Evolutionary conservation across 306 rosid genomes (phyloP), one percentile per base, ranked within the genome.

Genomic region (cucumber (Cucumis sativus)): DNA sequence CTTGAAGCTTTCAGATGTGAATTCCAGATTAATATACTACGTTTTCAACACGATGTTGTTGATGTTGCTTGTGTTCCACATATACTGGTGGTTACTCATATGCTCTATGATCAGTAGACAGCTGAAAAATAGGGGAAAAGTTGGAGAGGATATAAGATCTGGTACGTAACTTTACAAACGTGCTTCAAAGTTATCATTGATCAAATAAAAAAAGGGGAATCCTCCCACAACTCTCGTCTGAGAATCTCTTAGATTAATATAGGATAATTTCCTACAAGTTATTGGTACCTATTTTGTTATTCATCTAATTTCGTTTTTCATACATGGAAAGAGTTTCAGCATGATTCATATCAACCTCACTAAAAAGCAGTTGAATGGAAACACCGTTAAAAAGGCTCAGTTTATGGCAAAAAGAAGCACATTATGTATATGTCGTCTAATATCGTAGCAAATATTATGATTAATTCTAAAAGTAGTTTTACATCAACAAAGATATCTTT

Each of bases 21-120:
- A 56, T 77, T 69, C 74, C 82, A 86, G 12, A 80, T 77, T 77
- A 0, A 82, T 87, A 76, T 95, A 95, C 89, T 95, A 95, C 76
- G 56, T 66, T 81, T 95, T 92, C 84, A 95, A 95, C 82, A 89
- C 93, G 11, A 30, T 92, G 89, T 88, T 95, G 80, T 78, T 95
- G 77, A 92, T 68, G 88, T 89, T 95, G 81, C 88, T 95, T 77
- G 89, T 92, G 85, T 95, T 95, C 86, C 99, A 95, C 87, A 66
- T 95, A 86, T 95, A 95, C 88, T 95, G 99, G 99, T 95, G 99
- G 99, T 79, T 89, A 80, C 96, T 92, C 84, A 95, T 95, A 87
- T 90, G 85, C 74, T 77, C 92, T 14, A 95, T 95, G 99, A 85
- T 95, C 81, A 59, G 59, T 54, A 89, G 90, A 80, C 99, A 88